Conservation (phyloP, 1,284 basidiomycete species). For the Apiotrichum mycotoxinovorans region DNA sequence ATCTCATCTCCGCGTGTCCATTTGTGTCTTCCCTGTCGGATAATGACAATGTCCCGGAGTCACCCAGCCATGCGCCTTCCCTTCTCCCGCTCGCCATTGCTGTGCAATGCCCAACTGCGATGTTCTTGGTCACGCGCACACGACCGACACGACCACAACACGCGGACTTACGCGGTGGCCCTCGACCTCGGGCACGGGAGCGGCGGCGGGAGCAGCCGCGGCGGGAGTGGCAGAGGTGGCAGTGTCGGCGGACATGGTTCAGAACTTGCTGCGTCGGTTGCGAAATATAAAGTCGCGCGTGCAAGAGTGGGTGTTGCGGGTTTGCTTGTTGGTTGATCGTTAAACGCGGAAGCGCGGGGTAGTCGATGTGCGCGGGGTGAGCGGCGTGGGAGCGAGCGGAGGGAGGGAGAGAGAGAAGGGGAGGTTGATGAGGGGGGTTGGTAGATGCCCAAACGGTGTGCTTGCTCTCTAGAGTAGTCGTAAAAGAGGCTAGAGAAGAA, state of each 20-base stretch:
- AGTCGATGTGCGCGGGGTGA: constrained; percentile 8
- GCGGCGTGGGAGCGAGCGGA: constrained; percentile 4
- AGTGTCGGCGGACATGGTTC: constrained; percentile 24
- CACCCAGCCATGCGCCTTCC: no score
- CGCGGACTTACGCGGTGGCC: constrained; percentile 27
- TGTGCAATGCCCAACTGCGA: no score
- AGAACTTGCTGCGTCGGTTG: not conserved
- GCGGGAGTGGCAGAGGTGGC: constrained; percentile 1
- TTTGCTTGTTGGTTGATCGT: not conserved
- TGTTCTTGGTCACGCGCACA: no score
- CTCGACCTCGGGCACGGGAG: constrained; percentile 13
- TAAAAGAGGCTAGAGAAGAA: constrained; percentile 28
- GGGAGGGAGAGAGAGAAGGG: constrained; percentile 8
- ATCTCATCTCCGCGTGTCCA: no score
- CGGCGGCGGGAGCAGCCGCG: constrained; percentile 6
- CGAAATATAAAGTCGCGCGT: constrained; percentile 8
- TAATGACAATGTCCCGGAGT: no score
- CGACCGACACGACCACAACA: not conserved
- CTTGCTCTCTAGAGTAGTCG: constrained; percentile 19
- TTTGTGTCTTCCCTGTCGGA: not conserved
- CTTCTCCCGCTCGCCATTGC: no score
- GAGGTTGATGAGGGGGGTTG: constrained; percentile 6
- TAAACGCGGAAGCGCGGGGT: constrained; percentile 9
- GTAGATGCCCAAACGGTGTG: not conserved
- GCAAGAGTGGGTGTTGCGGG: not conserved